A percentile compares a stretch with the other conserved stretches of the same genome.
These are phyloP conservation scores for Dendrobium nobile DNA, from an alignment of 106 monocot species.

Conservation along the genomic window DNA sequence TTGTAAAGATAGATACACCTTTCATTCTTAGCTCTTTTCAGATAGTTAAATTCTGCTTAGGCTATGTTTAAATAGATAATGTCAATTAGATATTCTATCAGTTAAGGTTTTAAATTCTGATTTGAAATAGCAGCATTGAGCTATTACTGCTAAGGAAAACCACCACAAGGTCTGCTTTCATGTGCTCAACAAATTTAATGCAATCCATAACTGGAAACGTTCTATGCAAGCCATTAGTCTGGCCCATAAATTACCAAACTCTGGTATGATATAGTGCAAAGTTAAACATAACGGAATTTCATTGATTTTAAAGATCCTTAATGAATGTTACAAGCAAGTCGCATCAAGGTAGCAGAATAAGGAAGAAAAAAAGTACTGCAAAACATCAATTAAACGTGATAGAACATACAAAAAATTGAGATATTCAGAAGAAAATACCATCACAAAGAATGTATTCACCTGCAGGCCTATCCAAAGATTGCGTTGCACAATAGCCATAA, in stretches of 20 bases:
- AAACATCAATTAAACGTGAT: not conserved
- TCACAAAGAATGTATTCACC: conserved; percentile 13
- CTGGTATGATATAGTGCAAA: not conserved
- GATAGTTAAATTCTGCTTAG: too few species aligned
- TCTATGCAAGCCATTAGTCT: not conserved
- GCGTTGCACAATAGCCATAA: not conserved
- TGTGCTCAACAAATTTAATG: too few species aligned
- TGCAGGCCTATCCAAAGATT: conserved; percentile 16
- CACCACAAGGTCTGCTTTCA: too few species aligned
- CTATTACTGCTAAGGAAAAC: too few species aligned
- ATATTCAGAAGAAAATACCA: not conserved
- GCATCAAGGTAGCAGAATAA: not conserved
- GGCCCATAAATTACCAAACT: not conserved
- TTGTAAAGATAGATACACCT: too few species aligned
- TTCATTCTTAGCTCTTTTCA: too few species aligned
- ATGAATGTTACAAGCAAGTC: not conserved
- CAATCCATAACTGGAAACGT: not conserved
- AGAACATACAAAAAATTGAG: not conserved
- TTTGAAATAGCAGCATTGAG: too few species aligned
- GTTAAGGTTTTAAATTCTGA: too few species aligned
- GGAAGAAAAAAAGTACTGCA: not conserved
- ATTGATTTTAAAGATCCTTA: not conserved
- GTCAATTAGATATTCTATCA: too few species aligned
- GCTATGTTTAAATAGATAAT: too few species aligned
- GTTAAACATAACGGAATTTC: not conserved